Evolutionary conservation across 129 eudicot genomes (phyloP), one percentile per base, ranked within the genome.

Genomic region (Oenanthe sinensis): DNA sequence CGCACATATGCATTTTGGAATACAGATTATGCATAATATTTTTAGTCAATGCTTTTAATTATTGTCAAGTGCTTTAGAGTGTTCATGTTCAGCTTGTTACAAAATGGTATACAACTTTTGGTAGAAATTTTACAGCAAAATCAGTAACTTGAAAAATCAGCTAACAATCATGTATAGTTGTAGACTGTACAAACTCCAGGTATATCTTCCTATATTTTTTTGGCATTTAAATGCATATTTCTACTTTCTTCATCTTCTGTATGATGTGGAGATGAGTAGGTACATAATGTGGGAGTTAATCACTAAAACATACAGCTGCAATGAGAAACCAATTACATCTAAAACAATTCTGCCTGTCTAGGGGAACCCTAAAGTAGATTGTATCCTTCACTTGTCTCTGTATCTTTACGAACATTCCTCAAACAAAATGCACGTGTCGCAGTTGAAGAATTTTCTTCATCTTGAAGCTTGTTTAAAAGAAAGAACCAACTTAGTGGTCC

Each of bases 131-230:
- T 50, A 50, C 8, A 49, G 55, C 55, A 4, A 15, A 49, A 15
- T 49, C 54, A 48, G 30, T 2, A 20, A 26, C 69, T 30, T 12
- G 43, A 26, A 67, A 14, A 30, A 67, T 13, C 10, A 67, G 22
- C 40, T 26, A 4, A 26, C 13, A 65, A 26, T 28, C 26, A 4
- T 10, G 30, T 33, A 20, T 30, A 30, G 20, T 4, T 60, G 68
- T 33, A 11, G 72, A 67, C 72, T 67, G 42, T 67, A 67, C 72
- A 67, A 33, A 67, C 43, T 67, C 39, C 72, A 14, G 40, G 72
- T 67, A 12, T 1, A 65, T 4, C 30, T 55, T 22, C 11, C 26
- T 54, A 22, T 12, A 28, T 55, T 4, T 2, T 8, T 20, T 55
- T 0, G n/a, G 28, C 0, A 7, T 7, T 54, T 0, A 22, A 55